Base-by-base conservation (phyloP, 2,329 filamentous ascomycete genomes). In the Colletotrichum tropicicola region DNA sequence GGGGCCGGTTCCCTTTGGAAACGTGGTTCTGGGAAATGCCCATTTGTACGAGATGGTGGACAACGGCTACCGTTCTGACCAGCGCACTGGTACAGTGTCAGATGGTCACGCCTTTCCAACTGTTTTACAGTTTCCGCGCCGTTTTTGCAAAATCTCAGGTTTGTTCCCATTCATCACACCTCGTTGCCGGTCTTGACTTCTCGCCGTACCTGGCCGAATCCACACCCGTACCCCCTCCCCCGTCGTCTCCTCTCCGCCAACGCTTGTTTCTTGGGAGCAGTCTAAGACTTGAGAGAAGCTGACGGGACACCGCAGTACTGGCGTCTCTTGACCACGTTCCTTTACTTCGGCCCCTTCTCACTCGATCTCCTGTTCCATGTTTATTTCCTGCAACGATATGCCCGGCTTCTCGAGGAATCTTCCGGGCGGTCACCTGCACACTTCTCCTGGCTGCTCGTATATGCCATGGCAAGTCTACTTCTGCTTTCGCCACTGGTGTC, bases 11-110 rank as follows among this genome's bases (percentile, higher is more conserved):
- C 73, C 96, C 95, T 43, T 86, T 99, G 7, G 96, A 98, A 79
- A 91, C 95, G 71, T 99, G 96, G 96, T 98, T 98, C 79, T 98
- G 93, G 86, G 96, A 99, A 78, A 98, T 98, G 92, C 96, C 96
- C 4, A 89, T 96, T 25, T 97, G 94, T 79, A 99, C 96, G 37
- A 86, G 96, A 67, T 97, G 92, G 91, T 99, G 96, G 96, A 98
- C 96, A 21, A 94, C 93, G 23, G 94, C 94, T 5, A 97, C 94
- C 0, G 89, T 98, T 43, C 83, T 93, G 62, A 96, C 92, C 10
- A 97, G 94, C 70, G 89, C 94, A 15, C 82, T 98, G 71, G 94
- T 98, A 5, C 96, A 98, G 79, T 98, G 94, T 80, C 90, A 97
- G 73, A 90, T 98, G 76, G 83, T 98, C 68, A 96, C 92, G 13